Evolutionary conservation across 306 rosid genomes (phyloP).

Genomic region (Dalbergia oliveri): DNA sequence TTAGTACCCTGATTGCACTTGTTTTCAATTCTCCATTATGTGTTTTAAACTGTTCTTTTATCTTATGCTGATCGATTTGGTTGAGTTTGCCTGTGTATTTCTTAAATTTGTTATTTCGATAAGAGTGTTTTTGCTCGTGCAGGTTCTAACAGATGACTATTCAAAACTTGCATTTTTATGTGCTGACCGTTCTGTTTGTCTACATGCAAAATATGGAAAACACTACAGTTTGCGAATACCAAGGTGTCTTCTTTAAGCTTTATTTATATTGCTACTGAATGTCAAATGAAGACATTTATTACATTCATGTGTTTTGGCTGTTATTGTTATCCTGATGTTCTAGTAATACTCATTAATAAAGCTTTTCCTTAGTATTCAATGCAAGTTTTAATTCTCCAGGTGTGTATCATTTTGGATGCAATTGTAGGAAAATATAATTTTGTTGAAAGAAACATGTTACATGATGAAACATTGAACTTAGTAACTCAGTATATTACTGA

Average conservation of each 20-base stretch:
- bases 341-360: background rate
- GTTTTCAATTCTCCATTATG: background rate
- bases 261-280: constrained; percentile 36
- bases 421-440: background rate
- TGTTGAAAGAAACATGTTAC: background rate
- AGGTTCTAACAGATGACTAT: constrained; percentile 87
- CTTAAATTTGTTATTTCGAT: constrained; percentile 21
- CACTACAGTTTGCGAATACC: constrained; percentile 91
- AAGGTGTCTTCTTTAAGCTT: constrained; percentile 62
- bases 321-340: constrained; percentile 24
- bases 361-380: background rate
- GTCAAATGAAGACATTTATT: background rate
- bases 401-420: background rate
- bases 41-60: background rate
- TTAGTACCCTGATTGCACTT: constrained; percentile 11
- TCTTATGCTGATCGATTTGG: background rate
- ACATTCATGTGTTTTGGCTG: background rate
- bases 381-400: constrained; percentile 1
- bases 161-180: constrained; percentile 94
- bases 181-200: constrained; percentile 81
- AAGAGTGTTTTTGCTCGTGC: constrained; percentile 41
- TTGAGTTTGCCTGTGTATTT: constrained; percentile 15
- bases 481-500: constrained; percentile 13
- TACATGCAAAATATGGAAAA: constrained; percentile 96
- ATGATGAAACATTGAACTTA: constrained; percentile 8